Percentiles rank a stretch among this genome's conserved stretches.
phyloP scores from a whole-genome alignment of 1,284 basidiomycete species.

The Malassezia nana region DNA sequence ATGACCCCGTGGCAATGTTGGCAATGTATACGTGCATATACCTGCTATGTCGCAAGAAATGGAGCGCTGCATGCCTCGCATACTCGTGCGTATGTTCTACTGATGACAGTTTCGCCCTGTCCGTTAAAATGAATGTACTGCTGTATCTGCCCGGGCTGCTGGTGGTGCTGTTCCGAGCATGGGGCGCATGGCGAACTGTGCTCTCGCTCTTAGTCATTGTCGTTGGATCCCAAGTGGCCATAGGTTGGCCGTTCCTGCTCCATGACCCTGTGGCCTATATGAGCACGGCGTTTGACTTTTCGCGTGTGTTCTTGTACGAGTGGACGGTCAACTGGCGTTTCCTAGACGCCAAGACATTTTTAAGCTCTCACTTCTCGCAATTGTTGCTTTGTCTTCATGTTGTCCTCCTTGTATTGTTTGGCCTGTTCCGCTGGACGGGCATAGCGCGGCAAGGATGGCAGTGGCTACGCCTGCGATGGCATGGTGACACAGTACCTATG shows the following conservation, averaged over 20 bases:
- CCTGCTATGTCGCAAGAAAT: slow-evolving; percentile 56
- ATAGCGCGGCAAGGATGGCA: slow-evolving; percentile 57
- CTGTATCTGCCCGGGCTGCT: slow-evolving; percentile 74
- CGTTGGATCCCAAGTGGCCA: slow-evolving; percentile 53
- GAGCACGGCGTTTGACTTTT: slow-evolving; percentile 71
- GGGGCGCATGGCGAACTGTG: slow-evolving; percentile 53
- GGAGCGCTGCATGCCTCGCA: slow-evolving; percentile 59
- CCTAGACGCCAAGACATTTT: slow-evolving; percentile 64
- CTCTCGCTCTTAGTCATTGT: slow-evolving; percentile 12
- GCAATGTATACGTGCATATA: slow-evolving; percentile 50
- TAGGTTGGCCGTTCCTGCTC: slow-evolving; percentile 66
- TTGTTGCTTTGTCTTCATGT: slow-evolving; percentile 62
- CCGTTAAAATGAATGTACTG: slow-evolving; percentile 90
- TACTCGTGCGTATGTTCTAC: slow-evolving; percentile 58
- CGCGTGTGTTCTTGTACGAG: slow-evolving; percentile 77
- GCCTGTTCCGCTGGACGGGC: slow-evolving; percentile 60
- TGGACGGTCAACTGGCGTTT: slow-evolving; percentile 99
- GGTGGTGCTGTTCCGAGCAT: slow-evolving; percentile 55
- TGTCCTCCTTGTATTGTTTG: slow-evolving; percentile 59
- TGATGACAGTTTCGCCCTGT: slow-evolving; percentile 63
- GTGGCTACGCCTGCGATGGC: slow-evolving; percentile 54
- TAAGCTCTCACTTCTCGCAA: slow-evolving; percentile 59
- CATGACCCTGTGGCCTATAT: slow-evolving; percentile 61
- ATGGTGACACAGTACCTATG: not conserved
- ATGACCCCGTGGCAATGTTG: slow-evolving; percentile 78